These are phyloP conservation scores for Alternaria gansuensis DNA, from an alignment of 2,329 filamentous ascomycete genomes.

Conservation along the genomic window DNA sequence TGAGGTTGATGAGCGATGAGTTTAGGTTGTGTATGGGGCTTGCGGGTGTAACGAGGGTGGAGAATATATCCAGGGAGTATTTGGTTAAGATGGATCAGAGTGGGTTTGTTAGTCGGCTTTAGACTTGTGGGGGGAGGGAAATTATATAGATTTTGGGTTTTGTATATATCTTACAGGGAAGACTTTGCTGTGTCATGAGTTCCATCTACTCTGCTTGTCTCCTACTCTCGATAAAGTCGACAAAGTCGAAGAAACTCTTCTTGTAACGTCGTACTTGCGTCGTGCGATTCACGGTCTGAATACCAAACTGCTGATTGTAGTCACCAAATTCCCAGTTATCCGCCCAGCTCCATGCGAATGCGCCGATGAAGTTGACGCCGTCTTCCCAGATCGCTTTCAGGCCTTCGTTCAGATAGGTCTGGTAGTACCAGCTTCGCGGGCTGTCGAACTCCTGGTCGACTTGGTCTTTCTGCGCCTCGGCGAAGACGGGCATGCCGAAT, in stretches of 20 bases:
- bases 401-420: slow-evolving; percentile 63
- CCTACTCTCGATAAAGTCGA: slow-evolving; percentile 60
- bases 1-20: slow-evolving; percentile 32
- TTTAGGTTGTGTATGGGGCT: slow-evolving; percentile 38
- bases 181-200: not conserved
- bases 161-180: not conserved
- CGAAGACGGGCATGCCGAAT: slow-evolving; percentile 66
- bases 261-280: slow-evolving; percentile 63
- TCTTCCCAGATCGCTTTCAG: slow-evolving; percentile 66
- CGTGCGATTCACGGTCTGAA: slow-evolving; percentile 65
- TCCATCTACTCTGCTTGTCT: slow-evolving; percentile 18
- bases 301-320: slow-evolving; percentile 62
- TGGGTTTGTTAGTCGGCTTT: slow-evolving; percentile 46
- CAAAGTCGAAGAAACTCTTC: slow-evolving; percentile 67
- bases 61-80: slow-evolving; percentile 37
- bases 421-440: slow-evolving; percentile 64
- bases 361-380: slow-evolving; percentile 63
- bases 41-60: slow-evolving; percentile 33
- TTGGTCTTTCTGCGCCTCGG: slow-evolving; percentile 56
- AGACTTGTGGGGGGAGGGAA: slow-evolving; percentile 34
- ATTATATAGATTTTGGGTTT: too few species aligned
- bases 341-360: slow-evolving; percentile 62
- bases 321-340: slow-evolving; percentile 68
- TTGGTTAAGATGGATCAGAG: slow-evolving; percentile 36
- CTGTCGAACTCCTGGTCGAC: slow-evolving; percentile 64